A percentile compares a stretch with the other conserved stretches of the same genome.
Evolutionary conservation across 331 rosid genomes (phyloP).

Genomic region (Quercus tomentella): DNA sequence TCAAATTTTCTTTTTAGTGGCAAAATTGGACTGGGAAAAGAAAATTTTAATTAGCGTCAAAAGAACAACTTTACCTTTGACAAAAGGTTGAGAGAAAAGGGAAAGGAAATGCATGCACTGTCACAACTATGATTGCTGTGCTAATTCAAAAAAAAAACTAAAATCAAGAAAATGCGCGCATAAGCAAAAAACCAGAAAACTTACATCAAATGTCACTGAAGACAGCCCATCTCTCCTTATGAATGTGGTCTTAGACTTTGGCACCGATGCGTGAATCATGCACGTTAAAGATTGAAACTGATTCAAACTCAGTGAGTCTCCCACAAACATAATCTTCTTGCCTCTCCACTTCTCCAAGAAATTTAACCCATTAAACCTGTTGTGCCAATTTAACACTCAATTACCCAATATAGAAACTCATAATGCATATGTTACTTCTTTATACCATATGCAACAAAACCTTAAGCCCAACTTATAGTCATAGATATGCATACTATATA

Average conservation of each 20-base stretch:
- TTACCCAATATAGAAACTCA: not conserved
- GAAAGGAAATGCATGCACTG: conserved; percentile 10
- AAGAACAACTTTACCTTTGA: not conserved
- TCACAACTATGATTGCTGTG: conserved; percentile 9
- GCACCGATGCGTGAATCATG: conserved; percentile 85
- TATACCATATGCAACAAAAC: no score
- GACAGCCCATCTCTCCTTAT: conserved; percentile 38
- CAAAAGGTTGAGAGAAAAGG: not conserved
- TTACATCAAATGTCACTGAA: conserved; percentile 70
- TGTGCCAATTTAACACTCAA: not conserved
- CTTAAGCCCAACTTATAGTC: no score
- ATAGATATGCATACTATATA: no score
- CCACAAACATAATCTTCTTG: conserved; percentile 95
- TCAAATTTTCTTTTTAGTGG: not conserved
- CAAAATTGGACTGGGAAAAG: no score
- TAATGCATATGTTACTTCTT: not conserved
- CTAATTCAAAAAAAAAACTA: not conserved
- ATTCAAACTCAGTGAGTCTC: conserved; percentile 85
- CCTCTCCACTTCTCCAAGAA: conserved; percentile 74
- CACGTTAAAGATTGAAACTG: conserved; percentile 86
- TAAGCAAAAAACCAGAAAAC: not conserved
- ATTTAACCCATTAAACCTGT: conserved; percentile 72
- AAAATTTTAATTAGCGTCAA: no score
- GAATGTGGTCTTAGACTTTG: conserved; percentile 45
- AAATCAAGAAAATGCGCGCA: not conserved